These are phyloP conservation scores for Tolypocladium nubicola DNA, from an alignment of 2,329 filamentous ascomycete species.

Conservation along the genomic window DNA sequence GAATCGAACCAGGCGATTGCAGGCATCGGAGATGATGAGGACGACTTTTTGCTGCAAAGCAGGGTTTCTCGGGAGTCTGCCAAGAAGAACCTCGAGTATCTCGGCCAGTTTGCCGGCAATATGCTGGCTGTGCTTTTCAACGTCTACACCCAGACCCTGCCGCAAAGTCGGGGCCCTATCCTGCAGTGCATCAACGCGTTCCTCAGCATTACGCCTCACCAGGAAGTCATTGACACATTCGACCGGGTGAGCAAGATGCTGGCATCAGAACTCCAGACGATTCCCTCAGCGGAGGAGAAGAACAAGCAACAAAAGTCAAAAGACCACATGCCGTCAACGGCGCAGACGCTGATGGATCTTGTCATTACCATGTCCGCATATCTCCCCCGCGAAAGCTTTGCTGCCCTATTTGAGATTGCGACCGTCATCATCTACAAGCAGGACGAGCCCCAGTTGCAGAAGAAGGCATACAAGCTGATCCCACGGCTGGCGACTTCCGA, in stretches of 20 bases:
- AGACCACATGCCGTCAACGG: constrained; percentile 78
- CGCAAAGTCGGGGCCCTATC: constrained; percentile 83
- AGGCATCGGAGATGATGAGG: constrained; percentile 54
- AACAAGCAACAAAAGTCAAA: constrained; percentile 50
- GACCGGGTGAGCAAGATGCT: constrained; percentile 78
- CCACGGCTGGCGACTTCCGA: constrained; percentile 78
- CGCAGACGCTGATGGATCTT: constrained; percentile 91
- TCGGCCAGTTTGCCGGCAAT: constrained; percentile 73
- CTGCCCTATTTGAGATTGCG: constrained; percentile 76
- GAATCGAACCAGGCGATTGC: constrained; percentile 84
- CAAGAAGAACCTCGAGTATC: constrained; percentile 68
- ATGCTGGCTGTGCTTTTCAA: constrained; percentile 97
- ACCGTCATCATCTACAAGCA: constrained; percentile 70
- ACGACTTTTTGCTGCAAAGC: constrained; percentile 67
- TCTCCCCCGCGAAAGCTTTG: constrained; percentile 77
- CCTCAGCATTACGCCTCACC: constrained; percentile 70
- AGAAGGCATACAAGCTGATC: constrained; percentile 98
- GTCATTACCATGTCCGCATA: constrained; percentile 95
- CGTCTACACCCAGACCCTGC: constrained; percentile 92
- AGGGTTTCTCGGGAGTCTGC: constrained; percentile 68
- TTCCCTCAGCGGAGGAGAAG: constrained; percentile 45
- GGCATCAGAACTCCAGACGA: constrained; percentile 53
- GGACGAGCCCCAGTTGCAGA: constrained; percentile 85
- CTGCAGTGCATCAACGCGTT: constrained; percentile 92
- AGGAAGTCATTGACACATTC: constrained; percentile 81